These are phyloP conservation scores for Ensete glaucum DNA, from an alignment of 176 grass and related monocot genomes.

Conservation along the genomic window DNA sequence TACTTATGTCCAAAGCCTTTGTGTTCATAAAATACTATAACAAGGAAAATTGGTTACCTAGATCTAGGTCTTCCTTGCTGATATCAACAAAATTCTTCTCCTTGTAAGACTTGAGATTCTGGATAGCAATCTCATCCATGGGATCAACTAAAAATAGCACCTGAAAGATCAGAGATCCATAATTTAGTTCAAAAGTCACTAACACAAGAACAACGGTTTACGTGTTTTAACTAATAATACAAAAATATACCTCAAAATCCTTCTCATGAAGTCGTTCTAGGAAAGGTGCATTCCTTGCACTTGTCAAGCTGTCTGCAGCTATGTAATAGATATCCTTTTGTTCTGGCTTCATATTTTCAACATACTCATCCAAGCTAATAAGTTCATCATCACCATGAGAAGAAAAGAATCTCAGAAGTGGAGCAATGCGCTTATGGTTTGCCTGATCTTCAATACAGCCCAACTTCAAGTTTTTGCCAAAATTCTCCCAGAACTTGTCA, in stretches of 20 bases:
- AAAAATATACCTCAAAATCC: slow-evolving; percentile 65
- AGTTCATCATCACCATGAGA: slow-evolving; percentile 78
- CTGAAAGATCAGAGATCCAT: slow-evolving; percentile 28
- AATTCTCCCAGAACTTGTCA: slow-evolving; percentile 97
- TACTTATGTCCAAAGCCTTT: too few relatives aligned
- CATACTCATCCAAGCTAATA: slow-evolving; percentile 96
- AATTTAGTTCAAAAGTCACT: not conserved
- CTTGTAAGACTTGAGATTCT: slow-evolving; percentile 90
- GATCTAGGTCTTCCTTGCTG: slow-evolving; percentile 93
- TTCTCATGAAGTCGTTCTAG: slow-evolving; percentile 77
- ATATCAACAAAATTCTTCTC: slow-evolving; percentile 96
- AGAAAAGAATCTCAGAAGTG: slow-evolving; percentile 92
- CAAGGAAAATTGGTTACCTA: slow-evolving; percentile 30
- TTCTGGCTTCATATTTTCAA: slow-evolving; percentile 96
- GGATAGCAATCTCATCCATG: slow-evolving; percentile 92
- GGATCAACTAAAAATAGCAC: slow-evolving; percentile 92
- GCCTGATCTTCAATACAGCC: slow-evolving; percentile 83
- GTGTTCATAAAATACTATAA: not conserved
- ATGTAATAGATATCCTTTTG: slow-evolving; percentile 89
- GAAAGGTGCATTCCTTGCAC: slow-evolving; percentile 91
- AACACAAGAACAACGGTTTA: not conserved
- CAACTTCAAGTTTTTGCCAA: slow-evolving; percentile 80
- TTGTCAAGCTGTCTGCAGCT: slow-evolving; percentile 77
- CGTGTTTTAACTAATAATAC: not conserved
- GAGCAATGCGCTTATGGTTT: slow-evolving; percentile 93